A percentile compares a stretch with the other conserved stretches of the same genome.
phyloP scores from a whole-genome alignment of 2,329 filamentous ascomycete species.

The Phialophora verrucosa region DNA sequence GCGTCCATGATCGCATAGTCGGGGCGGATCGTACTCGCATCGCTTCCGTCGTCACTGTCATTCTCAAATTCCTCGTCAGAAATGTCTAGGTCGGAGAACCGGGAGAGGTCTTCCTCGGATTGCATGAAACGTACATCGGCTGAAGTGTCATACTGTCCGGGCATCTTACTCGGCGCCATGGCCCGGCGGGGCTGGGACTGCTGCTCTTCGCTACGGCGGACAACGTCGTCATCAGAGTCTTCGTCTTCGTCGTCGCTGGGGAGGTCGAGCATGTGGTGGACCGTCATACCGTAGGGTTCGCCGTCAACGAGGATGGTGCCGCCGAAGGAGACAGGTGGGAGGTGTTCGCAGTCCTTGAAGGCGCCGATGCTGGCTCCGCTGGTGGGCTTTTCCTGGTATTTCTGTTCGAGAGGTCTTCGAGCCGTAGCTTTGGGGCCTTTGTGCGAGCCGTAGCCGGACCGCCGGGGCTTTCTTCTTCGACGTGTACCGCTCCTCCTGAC shows the following conservation, averaged over 20 bases:
- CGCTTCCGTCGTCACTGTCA: conserved; percentile 36
- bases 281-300: conserved; percentile 88
- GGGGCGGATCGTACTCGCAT: conserved; percentile 39
- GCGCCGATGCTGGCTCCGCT: conserved; percentile 94
- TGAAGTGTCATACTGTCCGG: conserved; percentile 39
- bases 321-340: conserved; percentile 89
- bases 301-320: conserved; percentile 85
- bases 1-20: conserved; percentile 47
- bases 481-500: conserved; percentile 59
- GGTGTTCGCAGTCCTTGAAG: conserved; percentile 80
- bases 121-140: conserved; percentile 47
- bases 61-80: conserved; percentile 53
- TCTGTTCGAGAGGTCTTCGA: conserved; percentile 61
- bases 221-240: conserved; percentile 46
- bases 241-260: conserved; percentile 61
- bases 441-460: conserved; percentile 31
- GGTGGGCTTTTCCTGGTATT: conserved; percentile 76
- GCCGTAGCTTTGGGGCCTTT: conserved; percentile 21
- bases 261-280: conserved; percentile 90
- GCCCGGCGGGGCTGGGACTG: conserved; percentile 50
- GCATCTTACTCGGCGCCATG: conserved; percentile 47
- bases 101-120: conserved; percentile 47
- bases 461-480: conserved; percentile 29
- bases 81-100: conserved; percentile 56
- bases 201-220: conserved; percentile 37